phyloP scores from a whole-genome alignment of 2,329 filamentous ascomycete species.

The Ophiostoma angusticollis region DNA sequence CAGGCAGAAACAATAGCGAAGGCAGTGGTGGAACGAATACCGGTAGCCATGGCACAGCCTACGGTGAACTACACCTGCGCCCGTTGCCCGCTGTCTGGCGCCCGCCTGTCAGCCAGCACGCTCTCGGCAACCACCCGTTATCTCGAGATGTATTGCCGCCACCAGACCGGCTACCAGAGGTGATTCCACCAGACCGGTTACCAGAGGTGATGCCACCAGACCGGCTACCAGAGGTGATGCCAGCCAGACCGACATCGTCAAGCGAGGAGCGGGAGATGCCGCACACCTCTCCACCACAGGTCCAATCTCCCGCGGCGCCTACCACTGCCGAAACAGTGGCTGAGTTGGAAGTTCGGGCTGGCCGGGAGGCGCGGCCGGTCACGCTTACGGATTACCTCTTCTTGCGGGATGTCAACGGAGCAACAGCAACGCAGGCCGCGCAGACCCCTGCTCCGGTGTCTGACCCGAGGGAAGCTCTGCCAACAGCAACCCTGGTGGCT shows the following conservation, averaged over 20 bases:
- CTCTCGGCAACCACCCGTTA: conserved; percentile 10
- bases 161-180: background rate
- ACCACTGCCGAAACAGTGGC: background rate
- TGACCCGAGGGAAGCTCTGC: too few relatives aligned
- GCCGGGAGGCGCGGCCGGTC: conserved; percentile 7
- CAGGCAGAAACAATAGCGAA: background rate
- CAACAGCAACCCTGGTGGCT: too few relatives aligned
- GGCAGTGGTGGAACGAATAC: background rate
- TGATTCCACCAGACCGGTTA: background rate
- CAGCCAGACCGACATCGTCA: too few relatives aligned
- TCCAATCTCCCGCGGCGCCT: background rate
- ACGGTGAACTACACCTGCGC: too few relatives aligned
- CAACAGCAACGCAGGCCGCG: too few relatives aligned
- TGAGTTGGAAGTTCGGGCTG: conserved; percentile 9
- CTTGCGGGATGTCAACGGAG: conserved; percentile 2
- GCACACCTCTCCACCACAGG: too few relatives aligned
- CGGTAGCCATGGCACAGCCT: background rate
- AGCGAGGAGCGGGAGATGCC: too few relatives aligned
- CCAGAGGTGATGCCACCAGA: background rate
- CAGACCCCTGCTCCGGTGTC: too few relatives aligned
- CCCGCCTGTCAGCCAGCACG: conserved; percentile 13
- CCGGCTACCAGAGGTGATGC: too few relatives aligned
- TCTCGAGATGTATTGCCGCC: conserved; percentile 1
- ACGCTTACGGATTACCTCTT: conserved; percentile 13
- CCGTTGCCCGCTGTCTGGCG: conserved; percentile 7